Evolutionary conservation across 2,329 filamentous ascomycete genomes (phyloP).

Genomic region (Periconia macrospinosa): DNA sequence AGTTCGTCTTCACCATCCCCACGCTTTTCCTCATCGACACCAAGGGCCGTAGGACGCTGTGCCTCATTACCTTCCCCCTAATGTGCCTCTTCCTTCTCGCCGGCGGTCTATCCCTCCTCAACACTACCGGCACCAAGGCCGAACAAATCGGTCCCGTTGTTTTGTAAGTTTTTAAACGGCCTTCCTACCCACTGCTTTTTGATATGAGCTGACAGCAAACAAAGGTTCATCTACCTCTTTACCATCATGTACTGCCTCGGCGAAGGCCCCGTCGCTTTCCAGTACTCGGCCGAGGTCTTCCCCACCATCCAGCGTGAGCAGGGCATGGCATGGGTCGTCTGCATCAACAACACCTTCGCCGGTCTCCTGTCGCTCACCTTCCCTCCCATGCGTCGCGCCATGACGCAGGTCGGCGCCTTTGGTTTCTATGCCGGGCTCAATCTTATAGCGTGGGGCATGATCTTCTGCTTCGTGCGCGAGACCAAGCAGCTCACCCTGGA

Average conservation of each 20-base stretch:
- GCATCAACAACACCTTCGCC: constrained; percentile 49
- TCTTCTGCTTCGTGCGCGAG: constrained; percentile 44
- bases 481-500: constrained; percentile 45
- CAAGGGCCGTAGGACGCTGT: constrained; percentile 38
- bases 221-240: constrained; percentile 37
- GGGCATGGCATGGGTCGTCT: constrained; percentile 46
- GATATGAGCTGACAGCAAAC: constrained; percentile 2
- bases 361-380: constrained; percentile 43
- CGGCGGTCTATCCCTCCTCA: constrained; percentile 39
- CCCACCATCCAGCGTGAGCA: constrained; percentile 45
- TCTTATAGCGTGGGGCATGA: constrained; percentile 43
- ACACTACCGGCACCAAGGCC: too few species aligned
- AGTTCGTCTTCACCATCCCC: constrained; percentile 40
- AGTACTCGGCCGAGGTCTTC: constrained; percentile 44
- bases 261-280: constrained; percentile 55
- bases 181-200: background rate
- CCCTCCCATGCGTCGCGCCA: constrained; percentile 42
- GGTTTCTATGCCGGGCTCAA: constrained; percentile 48
- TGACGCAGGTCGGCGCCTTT: constrained; percentile 43
- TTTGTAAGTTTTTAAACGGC: background rate
- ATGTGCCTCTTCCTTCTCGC: constrained; percentile 42
- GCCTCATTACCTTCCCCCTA: constrained; percentile 34
- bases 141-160: constrained; percentile 38
- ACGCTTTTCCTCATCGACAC: constrained; percentile 44
- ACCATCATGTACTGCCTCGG: constrained; percentile 41